phyloP scores from a whole-genome alignment of 2,329 filamentous ascomycete species.

The Colletotrichum scovillei region DNA sequence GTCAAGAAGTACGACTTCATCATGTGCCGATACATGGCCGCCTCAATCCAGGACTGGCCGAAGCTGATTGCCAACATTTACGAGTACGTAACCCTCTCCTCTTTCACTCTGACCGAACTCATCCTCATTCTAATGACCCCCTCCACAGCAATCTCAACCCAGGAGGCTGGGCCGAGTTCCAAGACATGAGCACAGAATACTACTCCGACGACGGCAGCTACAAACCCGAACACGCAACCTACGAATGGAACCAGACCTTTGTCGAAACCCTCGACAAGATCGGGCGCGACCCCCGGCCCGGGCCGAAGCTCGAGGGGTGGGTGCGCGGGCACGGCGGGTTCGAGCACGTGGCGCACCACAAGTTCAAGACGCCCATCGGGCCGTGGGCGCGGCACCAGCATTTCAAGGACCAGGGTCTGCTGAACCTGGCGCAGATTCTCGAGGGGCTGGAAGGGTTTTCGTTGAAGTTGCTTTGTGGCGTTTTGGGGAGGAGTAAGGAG shows the following conservation, averaged over 20 bases:
- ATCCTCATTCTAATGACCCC: not conserved
- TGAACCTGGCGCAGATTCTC: conserved; percentile 32
- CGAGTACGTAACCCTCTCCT: conserved; percentile 7
- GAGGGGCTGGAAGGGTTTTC: conserved; percentile 41
- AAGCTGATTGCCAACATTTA: conserved; percentile 27
- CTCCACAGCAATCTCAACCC: conserved; percentile 45
- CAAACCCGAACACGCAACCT: conserved; percentile 12
- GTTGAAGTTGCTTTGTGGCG: conserved; percentile 43
- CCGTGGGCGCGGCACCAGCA: conserved; percentile 42
- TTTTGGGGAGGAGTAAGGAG: conserved; percentile 42
- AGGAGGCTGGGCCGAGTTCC: conserved; percentile 46
- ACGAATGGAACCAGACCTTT: conserved; percentile 37
- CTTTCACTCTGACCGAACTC: too few relatives aligned
- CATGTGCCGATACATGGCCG: conserved; percentile 38
- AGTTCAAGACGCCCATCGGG: conserved; percentile 49
- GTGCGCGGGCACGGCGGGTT: conserved; percentile 50
- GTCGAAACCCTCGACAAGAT: conserved; percentile 39
- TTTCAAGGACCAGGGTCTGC: conserved; percentile 36
- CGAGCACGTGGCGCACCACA: conserved; percentile 42
- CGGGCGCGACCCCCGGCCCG: conserved; percentile 46
- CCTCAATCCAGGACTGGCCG: conserved; percentile 25
- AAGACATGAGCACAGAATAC: conserved; percentile 38
- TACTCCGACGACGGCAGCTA: conserved; percentile 41
- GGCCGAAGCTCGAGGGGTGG: conserved; percentile 43
- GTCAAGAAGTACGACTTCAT: conserved; percentile 48